Conservation (phyloP, 164 flowering plant species). For the Aristolochia fimbriata region DNA sequence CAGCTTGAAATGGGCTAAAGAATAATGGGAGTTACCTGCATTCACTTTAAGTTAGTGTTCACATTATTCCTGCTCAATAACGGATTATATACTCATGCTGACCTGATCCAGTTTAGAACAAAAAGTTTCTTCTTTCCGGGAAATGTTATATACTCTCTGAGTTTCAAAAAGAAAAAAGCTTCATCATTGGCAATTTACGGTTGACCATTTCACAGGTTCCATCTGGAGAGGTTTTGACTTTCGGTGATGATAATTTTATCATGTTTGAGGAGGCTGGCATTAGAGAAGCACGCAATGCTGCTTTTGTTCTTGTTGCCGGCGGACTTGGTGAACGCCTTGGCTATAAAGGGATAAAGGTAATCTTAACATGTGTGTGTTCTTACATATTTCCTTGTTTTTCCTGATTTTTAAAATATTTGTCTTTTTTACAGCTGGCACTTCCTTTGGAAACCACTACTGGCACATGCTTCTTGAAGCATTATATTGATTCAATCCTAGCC, state of each 20-base stretch:
- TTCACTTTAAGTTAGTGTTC: too few relatives aligned
- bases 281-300: constrained; percentile 70
- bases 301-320: constrained; percentile 98
- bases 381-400: not conserved
- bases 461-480: constrained; percentile 76
- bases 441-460: constrained; percentile 74
- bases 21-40: too few relatives aligned
- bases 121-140: too few relatives aligned
- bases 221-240: constrained; percentile 67
- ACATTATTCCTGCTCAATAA: too few relatives aligned
- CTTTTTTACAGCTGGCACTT: constrained; percentile 68
- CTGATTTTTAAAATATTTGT: not conserved
- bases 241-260: constrained; percentile 65
- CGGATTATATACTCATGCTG: too few relatives aligned
- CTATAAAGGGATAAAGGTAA: constrained; percentile 94
- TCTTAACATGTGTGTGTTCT: not conserved
- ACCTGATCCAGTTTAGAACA: too few relatives aligned
- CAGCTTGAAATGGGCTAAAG: too few relatives aligned
- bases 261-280: constrained; percentile 71
- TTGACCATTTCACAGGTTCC: constrained; percentile 61
- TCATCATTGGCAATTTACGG: not conserved
- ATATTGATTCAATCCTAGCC: constrained; percentile 77
- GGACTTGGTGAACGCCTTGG: constrained; percentile 99
- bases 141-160: not conserved
- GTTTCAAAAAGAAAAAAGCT: not conserved